Evolutionary conservation across 495 filamentous ascomycete genomes (phyloP).

Genomic region (Penicillium cosmopolitanum): DNA sequence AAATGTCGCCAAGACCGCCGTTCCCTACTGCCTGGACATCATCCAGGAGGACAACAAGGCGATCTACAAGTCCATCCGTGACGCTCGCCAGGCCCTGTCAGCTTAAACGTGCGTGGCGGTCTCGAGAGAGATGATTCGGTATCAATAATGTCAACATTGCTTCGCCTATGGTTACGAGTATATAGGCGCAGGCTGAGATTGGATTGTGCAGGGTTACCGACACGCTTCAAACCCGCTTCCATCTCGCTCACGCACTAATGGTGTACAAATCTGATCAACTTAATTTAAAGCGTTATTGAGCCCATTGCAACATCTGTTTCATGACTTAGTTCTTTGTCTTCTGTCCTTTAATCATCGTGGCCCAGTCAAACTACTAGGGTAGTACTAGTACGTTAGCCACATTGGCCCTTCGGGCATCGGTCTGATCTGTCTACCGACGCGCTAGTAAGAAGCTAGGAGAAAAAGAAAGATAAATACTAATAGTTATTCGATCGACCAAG

Average conservation of each 20-base stretch:
- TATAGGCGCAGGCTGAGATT: constrained; percentile 2
- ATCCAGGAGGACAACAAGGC: constrained; percentile 10
- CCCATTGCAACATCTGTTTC: background rate
- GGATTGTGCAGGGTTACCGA: background rate
- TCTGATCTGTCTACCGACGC: too few relatives aligned
- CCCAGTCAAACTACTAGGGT: too few relatives aligned
- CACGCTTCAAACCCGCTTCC: background rate
- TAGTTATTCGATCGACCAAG: constrained; percentile 9
- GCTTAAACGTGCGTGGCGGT: background rate
- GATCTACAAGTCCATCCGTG: constrained; percentile 13
- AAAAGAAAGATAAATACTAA: background rate
- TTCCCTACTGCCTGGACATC: constrained; percentile 12
- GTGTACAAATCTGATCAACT: constrained; percentile 5
- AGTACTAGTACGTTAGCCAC: too few relatives aligned
- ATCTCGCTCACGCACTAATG: constrained; percentile 4
- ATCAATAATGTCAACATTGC: constrained; percentile 3
- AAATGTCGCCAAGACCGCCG: constrained; percentile 9
- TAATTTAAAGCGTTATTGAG: constrained; percentile 7
- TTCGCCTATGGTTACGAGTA: constrained; percentile 1
- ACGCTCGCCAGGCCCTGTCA: constrained; percentile 6
- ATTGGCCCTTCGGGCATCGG: too few relatives aligned
- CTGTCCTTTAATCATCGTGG: background rate
- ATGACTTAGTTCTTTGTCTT: background rate
- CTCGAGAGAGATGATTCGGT: background rate
- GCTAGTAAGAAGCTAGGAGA: background rate